These are phyloP conservation scores for Perkinsus chesapeaki DNA, from an alignment of 169 alveolate species.

Conservation along the genomic window DNA sequence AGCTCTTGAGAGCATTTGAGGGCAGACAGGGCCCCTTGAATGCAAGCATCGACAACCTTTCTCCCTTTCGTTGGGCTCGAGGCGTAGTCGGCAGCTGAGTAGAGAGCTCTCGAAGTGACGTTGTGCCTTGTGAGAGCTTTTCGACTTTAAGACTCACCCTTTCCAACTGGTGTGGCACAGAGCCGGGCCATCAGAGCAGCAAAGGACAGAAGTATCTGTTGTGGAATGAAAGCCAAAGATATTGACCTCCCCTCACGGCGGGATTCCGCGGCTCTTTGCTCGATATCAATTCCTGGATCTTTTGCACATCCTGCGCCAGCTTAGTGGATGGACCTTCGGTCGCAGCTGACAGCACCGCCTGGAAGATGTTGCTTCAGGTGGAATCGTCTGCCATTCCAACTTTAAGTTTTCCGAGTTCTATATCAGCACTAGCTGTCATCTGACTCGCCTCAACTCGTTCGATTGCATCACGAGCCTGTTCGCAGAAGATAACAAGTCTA, in stretches of 20 bases:
- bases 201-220: neutral
- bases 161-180: neutral
- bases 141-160: no score
- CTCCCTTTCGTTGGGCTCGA: neutral
- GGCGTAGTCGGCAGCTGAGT: neutral
- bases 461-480: neutral
- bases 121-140: no score
- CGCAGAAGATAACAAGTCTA: neutral
- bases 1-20: neutral
- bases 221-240: no score
- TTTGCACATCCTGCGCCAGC: neutral
- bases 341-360: neutral
- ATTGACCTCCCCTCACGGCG: no score
- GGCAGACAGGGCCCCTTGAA: neutral
- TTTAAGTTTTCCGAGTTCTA: neutral
- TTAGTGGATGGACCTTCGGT: neutral
- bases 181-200: neutral
- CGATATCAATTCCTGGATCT: neutral
- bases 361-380: neutral
- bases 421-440: neutral
- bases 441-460: neutral
- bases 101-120: neutral
- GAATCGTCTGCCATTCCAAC: neutral
- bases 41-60: neutral
- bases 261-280: neutral